A percentile compares a stretch with the other conserved stretches of the same genome.
Conservation (phyloP, 2,329 filamentous ascomycete genomes). For the Talaromyces marneffei region DNA sequence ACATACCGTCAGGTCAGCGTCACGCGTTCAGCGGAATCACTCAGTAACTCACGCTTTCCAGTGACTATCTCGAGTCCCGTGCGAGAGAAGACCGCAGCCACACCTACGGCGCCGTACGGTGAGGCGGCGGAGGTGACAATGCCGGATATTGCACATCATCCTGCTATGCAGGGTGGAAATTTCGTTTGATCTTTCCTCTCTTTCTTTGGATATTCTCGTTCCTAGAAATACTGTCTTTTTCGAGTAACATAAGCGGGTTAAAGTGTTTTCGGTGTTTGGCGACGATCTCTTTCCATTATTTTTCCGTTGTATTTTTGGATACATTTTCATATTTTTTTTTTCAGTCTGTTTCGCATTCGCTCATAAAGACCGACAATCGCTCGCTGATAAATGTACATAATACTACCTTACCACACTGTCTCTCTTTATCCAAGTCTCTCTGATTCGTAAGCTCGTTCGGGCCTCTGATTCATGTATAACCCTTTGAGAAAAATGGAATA, state of each 20-base stretch:
- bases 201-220: not conserved
- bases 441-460: not conserved
- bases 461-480: not conserved
- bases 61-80: conserved; percentile 50
- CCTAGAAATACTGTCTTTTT: not conserved
- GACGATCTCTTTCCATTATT: not conserved
- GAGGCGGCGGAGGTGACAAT: conserved; percentile 37
- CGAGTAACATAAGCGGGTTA: not conserved
- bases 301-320: not conserved
- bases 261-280: conserved; percentile 6
- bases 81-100: conserved; percentile 37
- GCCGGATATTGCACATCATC: conserved; percentile 54
- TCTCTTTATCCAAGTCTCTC: not conserved
- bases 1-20: conserved; percentile 29
- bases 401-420: not conserved
- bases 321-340: not conserved
- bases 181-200: not conserved
- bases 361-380: not conserved
- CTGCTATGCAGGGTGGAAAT: conserved; percentile 27
- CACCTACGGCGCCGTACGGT: conserved; percentile 34
- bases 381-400: conserved; percentile 15
- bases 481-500: not conserved
- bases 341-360: not conserved
- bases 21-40: conserved; percentile 26
- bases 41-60: conserved; percentile 28